Evolutionary conservation across 2,329 filamentous ascomycete genomes (phyloP).

Genomic region (Sclerotinia borealis): DNA sequence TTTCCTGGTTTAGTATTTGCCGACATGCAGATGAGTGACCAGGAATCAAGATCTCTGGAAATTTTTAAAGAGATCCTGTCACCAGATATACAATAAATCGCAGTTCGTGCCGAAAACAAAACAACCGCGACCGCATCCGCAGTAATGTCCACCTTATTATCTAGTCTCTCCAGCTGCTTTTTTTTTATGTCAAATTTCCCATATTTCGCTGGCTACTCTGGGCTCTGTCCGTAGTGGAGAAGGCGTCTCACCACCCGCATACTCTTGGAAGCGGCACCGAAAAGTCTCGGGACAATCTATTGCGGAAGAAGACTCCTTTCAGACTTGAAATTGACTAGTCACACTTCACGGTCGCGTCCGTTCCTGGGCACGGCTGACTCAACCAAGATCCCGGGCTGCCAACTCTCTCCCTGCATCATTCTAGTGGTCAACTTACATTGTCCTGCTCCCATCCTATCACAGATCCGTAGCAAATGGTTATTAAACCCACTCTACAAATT

Average conservation of each 20-base stretch:
- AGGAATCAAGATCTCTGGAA: slow-evolving; percentile 1
- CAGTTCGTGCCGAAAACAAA: background rate
- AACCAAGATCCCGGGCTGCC: background rate
- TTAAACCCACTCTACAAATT: background rate
- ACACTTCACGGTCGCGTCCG: background rate
- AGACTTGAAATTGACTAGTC: background rate
- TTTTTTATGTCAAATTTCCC: background rate
- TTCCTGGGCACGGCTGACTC: background rate
- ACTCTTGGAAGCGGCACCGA: background rate
- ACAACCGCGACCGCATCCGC: background rate
- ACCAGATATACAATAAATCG: background rate
- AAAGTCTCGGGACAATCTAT: background rate
- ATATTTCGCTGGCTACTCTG: background rate
- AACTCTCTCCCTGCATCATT: background rate
- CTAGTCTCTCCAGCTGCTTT: background rate
- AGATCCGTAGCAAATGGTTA: background rate
- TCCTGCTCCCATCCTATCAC: background rate
- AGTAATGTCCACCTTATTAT: background rate
- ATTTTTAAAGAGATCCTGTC: background rate
- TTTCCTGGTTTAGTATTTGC: background rate
- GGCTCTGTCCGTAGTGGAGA: background rate
- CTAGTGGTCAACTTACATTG: background rate
- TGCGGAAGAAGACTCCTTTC: background rate
- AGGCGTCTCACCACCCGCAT: background rate
- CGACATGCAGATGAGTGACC: background rate